Evolutionary conservation across 2,329 filamentous ascomycete genomes (phyloP), one percentile per base, ranked within the genome.

Genomic region (Fusarium sp.): DNA sequence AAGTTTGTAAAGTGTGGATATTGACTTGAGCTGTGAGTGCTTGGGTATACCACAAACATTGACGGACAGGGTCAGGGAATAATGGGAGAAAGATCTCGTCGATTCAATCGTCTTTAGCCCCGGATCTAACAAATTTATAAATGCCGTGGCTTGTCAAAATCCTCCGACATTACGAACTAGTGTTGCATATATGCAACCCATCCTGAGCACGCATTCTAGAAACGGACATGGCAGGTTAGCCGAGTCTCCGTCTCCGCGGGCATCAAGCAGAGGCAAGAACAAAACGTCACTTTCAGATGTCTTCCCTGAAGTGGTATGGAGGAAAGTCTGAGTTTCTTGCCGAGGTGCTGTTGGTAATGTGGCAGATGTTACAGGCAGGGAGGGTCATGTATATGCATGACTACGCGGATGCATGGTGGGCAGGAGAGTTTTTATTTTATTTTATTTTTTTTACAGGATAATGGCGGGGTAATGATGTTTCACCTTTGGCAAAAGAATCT

Each of bases 251-350:
- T 51, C 51, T 17, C 49, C 58, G 69, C 31, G 34, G 34, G 9
- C 15, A 6, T 14, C 18, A 20, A 22, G 31, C 33, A 36, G 14
- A 43, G 39, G 13, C 24, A 33, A 39, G 53, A 54, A 34, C 18
- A 57, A 50, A 31, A 63, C 53, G 69, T 53, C 63, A 72, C 69
- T 56, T 42, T 55, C 59, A 61, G 44, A 59, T 68, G 61, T 52
- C 46, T 55, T 63, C 49, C 51, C 40, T 39, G 28, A 53, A 55
- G 28, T 17, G 51, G 33, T 42, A 50, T 51, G 31, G 17, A 33
- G 48, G 38, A 45, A 28, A 40, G 13, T 8, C 39, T 46, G 24
- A 33, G 11, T 22, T 31, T 28, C 18, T 34, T 66, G 46, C 66
- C 63, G 71, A 73, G 68, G 66, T 42, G 63, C 43, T 51, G 46